Conservation (phyloP, 352 stramenopile species). For the Phytophthora citricola region DNA sequence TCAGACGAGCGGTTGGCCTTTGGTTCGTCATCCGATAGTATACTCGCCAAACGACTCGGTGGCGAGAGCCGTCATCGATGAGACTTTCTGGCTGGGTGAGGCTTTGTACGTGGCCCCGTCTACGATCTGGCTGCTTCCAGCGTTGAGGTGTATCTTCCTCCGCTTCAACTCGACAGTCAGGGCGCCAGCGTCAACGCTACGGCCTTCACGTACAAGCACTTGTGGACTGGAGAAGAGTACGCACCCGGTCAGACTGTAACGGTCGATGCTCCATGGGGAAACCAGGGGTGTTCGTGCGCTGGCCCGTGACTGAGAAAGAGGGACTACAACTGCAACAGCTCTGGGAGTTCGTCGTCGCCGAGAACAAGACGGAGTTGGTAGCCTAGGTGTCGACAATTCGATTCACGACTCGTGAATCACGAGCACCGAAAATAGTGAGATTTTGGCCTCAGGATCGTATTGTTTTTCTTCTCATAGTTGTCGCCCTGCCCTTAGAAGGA, state of each 20-base stretch:
- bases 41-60: slow-evolving; percentile 30
- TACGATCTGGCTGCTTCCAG: slow-evolving; percentile 31
- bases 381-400: slow-evolving; percentile 13
- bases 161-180: slow-evolving; percentile 31
- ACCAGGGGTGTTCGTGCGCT: slow-evolving; percentile 35
- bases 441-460: no score
- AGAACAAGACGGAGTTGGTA: slow-evolving; percentile 21
- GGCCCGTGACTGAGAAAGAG: slow-evolving; percentile 33
- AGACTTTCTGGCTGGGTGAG: slow-evolving; percentile 37
- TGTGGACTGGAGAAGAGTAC: slow-evolving; percentile 31
- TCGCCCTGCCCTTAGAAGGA: no score
- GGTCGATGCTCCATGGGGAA: slow-evolving; percentile 26
- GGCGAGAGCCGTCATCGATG: slow-evolving; percentile 27
- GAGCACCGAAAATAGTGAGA: no score
- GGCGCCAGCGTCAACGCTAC: slow-evolving; percentile 25
- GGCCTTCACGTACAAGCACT: slow-evolving; percentile 24
- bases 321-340: slow-evolving; percentile 31
- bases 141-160: slow-evolving; percentile 34
- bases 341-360: slow-evolving; percentile 27
- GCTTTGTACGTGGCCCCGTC: slow-evolving; percentile 35
- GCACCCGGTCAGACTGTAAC: slow-evolving; percentile 24
- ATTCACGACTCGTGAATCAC: background rate
- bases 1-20: slow-evolving; percentile 27
- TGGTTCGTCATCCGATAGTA: slow-evolving; percentile 33
- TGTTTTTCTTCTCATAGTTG: no score